A percentile compares a stretch with the other conserved stretches of the same genome.
phyloP scores from a whole-genome alignment of 2,329 filamentous ascomycete genomes.

The Colletotrichum plurivorum region DNA sequence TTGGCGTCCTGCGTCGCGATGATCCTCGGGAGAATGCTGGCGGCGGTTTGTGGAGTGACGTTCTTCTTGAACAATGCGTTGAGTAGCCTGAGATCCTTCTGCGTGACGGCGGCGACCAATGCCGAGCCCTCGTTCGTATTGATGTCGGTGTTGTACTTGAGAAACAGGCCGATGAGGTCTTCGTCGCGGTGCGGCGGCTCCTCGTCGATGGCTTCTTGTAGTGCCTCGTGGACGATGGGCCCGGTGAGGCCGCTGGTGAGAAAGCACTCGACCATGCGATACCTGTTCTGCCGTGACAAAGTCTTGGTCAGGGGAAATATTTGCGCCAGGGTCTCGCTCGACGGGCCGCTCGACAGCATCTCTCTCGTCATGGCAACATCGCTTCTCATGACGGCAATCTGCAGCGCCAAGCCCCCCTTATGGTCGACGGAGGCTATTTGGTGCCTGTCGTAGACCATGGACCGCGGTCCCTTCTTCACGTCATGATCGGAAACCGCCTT shows the following conservation, averaged over 20 bases:
- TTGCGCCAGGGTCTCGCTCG: slow-evolving; percentile 60
- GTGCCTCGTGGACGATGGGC: slow-evolving; percentile 61
- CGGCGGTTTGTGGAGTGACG: slow-evolving; percentile 62
- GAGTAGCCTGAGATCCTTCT: slow-evolving; percentile 63
- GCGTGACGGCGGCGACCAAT: slow-evolving; percentile 62
- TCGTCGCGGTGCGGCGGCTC: slow-evolving; percentile 63
- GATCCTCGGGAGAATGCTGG: slow-evolving; percentile 62
- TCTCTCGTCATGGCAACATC: slow-evolving; percentile 60
- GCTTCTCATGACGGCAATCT: slow-evolving; percentile 61
- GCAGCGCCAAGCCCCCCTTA: slow-evolving; percentile 65
- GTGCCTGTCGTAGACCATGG: slow-evolving; percentile 58
- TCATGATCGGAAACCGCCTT: slow-evolving; percentile 41
- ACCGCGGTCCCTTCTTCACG: slow-evolving; percentile 42
- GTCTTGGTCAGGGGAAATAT: slow-evolving; percentile 64
- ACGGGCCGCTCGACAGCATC: slow-evolving; percentile 63
- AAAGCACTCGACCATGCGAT: slow-evolving; percentile 65
- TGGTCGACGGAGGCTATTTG: slow-evolving; percentile 67
- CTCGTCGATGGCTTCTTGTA: slow-evolving; percentile 68
- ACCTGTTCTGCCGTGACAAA: slow-evolving; percentile 59
- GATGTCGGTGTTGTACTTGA: slow-evolving; percentile 67
- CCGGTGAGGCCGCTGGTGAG: slow-evolving; percentile 63
- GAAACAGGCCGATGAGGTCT: slow-evolving; percentile 65
- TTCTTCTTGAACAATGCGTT: slow-evolving; percentile 60
- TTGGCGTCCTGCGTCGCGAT: slow-evolving; percentile 60
- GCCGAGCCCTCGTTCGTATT: slow-evolving; percentile 68